These are phyloP conservation scores for Venturia effusa DNA, from an alignment of 2,329 filamentous ascomycete genomes.

Conservation along the genomic window DNA sequence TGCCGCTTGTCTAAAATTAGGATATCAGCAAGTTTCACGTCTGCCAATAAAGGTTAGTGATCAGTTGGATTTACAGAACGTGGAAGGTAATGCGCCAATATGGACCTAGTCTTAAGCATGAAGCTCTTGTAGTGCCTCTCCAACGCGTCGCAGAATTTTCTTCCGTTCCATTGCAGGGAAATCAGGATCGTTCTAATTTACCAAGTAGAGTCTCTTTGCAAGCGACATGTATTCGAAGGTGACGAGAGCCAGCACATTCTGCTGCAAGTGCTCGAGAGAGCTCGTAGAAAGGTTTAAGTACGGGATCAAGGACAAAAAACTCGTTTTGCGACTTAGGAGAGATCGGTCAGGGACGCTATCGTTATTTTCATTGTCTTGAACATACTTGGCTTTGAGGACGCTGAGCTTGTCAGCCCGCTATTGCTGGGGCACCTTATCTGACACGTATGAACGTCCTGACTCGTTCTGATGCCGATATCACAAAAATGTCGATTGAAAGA, in stretches of 20 bases:
- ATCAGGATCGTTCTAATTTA: conserved; percentile 21
- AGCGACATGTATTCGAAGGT: conserved; percentile 28
- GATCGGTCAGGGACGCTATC: conserved; percentile 13
- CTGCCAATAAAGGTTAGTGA: conserved; percentile 20
- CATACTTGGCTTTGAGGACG: conserved; percentile 27
- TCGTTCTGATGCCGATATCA: conserved; percentile 21
- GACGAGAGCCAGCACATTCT: conserved; percentile 22
- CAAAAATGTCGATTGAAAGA: conserved; percentile 14
- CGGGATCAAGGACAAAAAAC: conserved; percentile 24
- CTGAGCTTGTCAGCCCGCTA: conserved; percentile 20
- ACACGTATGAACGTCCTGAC: conserved; percentile 27
- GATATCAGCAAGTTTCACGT: conserved; percentile 31
- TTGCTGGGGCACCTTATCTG: conserved; percentile 22
- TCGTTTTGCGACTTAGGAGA: conserved; percentile 22
- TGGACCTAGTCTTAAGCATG: conserved; percentile 27
- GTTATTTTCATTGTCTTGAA: conserved; percentile 16
- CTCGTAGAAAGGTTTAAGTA: conserved; percentile 22
- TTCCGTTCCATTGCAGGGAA: conserved; percentile 21
- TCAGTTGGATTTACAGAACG: conserved; percentile 14
- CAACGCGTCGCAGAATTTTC: conserved; percentile 24
- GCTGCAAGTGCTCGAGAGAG: conserved; percentile 22
- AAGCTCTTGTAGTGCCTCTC: conserved; percentile 27
- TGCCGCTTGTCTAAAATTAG: conserved; percentile 24
- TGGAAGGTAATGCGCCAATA: conserved; percentile 19
- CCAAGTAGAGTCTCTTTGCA: conserved; percentile 24